These are phyloP conservation scores for Diophrys appendiculata DNA, from an alignment of 73 alveolate genomes.

Conservation along the genomic window DNA sequence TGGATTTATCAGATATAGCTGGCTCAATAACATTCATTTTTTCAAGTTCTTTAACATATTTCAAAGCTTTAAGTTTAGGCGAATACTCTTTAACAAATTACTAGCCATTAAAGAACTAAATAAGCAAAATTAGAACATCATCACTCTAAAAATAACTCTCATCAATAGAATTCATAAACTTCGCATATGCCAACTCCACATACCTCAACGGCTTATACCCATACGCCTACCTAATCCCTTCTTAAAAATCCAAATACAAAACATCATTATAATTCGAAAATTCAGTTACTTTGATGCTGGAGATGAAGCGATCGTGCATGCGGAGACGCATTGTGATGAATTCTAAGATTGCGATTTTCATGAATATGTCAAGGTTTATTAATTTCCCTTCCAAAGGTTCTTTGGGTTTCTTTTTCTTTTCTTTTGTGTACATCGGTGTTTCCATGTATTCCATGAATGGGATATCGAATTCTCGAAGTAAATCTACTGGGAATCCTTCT, in stretches of 20 bases:
- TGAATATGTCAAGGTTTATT: constrained; percentile 29
- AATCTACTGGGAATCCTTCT: no score
- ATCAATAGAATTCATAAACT: constrained; percentile 22
- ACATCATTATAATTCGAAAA: constrained; percentile 17
- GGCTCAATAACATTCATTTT: constrained; percentile 32
- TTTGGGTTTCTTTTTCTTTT: no score
- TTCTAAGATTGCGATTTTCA: constrained; percentile 32
- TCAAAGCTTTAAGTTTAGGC: constrained; percentile 24
- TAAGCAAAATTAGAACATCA: constrained; percentile 26
- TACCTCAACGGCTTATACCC: constrained; percentile 15
- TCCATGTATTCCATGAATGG: no score
- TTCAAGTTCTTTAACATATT: constrained; percentile 8
- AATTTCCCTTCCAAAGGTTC: no score
- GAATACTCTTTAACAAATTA: constrained; percentile 41
- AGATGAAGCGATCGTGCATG: constrained; percentile 23
- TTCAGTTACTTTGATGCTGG: constrained; percentile 29
- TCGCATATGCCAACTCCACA: constrained; percentile 32
- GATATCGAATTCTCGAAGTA: no score
- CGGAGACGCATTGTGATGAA: constrained; percentile 17
- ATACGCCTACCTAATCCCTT: constrained; percentile 17
- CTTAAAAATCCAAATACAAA: constrained; percentile 29
- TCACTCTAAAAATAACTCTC: constrained; percentile 39
- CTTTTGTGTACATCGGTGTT: no score
- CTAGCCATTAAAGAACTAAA: constrained; percentile 38
- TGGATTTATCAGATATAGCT: background rate